Conservation (phyloP, 2,329 filamentous ascomycete species). For the Trichoderma koningii region DNA sequence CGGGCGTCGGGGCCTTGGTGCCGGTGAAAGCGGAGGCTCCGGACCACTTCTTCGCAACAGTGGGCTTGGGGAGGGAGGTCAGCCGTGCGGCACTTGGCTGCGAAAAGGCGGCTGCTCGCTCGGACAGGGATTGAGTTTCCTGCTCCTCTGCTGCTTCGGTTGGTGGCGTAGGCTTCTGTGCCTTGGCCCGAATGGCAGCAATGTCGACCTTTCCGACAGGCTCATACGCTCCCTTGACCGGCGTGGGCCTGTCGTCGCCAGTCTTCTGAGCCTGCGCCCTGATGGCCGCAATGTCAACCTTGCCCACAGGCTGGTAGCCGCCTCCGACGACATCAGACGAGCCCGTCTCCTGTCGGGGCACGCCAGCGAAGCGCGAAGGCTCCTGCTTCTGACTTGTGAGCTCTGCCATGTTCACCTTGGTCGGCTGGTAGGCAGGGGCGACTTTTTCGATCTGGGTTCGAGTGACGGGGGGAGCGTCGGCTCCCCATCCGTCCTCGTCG, state of each 20-base stretch:
- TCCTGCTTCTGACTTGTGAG: constrained; percentile 73
- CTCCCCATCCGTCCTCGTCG: constrained; percentile 91
- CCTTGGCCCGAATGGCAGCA: constrained; percentile 83
- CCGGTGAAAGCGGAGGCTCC: constrained; percentile 72
- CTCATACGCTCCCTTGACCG: constrained; percentile 91
- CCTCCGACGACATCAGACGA: constrained; percentile 72
- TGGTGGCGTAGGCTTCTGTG: constrained; percentile 59
- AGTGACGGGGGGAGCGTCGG: constrained; percentile 87
- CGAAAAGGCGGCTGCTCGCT: constrained; percentile 73
- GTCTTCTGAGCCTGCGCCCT: constrained; percentile 69
- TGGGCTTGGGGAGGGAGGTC: constrained; percentile 88
- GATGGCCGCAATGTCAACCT: constrained; percentile 95
- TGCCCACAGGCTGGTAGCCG: constrained; percentile 89
- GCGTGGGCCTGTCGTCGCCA: constrained; percentile 77
- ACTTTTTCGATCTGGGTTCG: constrained; percentile 90
- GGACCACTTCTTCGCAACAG: constrained; percentile 87
- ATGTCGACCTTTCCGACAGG: constrained; percentile 97
- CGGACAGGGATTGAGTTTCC: constrained; percentile 63
- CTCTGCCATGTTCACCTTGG: constrained; percentile 89
- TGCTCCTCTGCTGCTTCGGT: constrained; percentile 31
- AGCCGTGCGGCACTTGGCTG: constrained; percentile 69
- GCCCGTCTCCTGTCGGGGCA: constrained; percentile 49
- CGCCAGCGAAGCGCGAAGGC: constrained; percentile 60
- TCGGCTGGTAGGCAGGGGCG: constrained; percentile 87
- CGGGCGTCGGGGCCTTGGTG: constrained; percentile 84